Base-by-base conservation (phyloP, 495 filamentous ascomycete genomes). In the Letharia lupina region DNA sequence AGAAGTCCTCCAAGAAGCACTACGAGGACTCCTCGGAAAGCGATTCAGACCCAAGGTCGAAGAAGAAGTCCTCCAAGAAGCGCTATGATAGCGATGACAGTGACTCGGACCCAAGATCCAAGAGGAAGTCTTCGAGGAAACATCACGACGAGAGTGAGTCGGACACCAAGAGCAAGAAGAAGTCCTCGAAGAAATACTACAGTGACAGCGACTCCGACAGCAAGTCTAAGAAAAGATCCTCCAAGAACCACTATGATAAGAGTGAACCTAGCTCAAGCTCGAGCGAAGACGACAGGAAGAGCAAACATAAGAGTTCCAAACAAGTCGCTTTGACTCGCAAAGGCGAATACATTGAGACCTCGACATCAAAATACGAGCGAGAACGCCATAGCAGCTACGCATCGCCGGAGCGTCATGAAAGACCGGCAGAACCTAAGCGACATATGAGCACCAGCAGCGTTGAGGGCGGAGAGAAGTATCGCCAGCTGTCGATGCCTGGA, bases 361-460 rank as follows among this genome's bases (percentile, higher is more conserved):
- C 70, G 37, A 65, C 77, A 72, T 63, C 74, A 62, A 58, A 67
- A 33, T 58, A 65, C 48, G 70, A 73, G 33, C 65, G 62, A 33
- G 69, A 69, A 33, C 78, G 77, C 58, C 86, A 87, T 74, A 77
- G 78, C 23, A 75, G 78, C 67, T 78, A 82, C 0, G 75, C 54
- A 76, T 39, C 76, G 73, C 50, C 85, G 31, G 54, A 77, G 69
- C 77, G 81, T 59, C 85, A 87, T 65, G 76, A 79, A 20, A 75
- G 76, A 67, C 73, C 78, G 0, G 65, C 71, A 62, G 76, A 81
- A 11, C 69, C 67, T 59, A 60, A 54, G n/a, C 62, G 69, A 28
- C 69, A 70, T 60, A 42, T 65, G 31, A 71, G 66, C 45, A 63
- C 16, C 37, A 67, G 66, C 58, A 69, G 62, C 37, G 48, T 56